Conservation (phyloP, 257 asterid species). For the Capsicum rhomboideum region DNA sequence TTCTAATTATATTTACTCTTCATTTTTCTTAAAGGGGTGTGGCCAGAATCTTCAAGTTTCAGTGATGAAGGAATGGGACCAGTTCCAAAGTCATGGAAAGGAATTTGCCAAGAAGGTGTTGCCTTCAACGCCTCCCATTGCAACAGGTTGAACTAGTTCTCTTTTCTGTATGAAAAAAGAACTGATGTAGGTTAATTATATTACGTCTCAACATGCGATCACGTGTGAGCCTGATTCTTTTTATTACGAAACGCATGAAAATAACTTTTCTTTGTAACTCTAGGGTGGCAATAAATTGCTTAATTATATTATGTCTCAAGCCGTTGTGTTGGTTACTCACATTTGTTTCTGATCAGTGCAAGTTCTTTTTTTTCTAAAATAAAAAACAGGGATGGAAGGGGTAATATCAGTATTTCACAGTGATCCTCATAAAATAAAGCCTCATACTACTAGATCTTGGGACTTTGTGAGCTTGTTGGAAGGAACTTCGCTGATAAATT, state of each 20-base stretch:
- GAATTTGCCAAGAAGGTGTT: conserved; percentile 28
- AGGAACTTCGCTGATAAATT: not conserved
- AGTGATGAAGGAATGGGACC: conserved; percentile 41
- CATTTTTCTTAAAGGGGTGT: conserved; percentile 22
- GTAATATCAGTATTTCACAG: conserved; percentile 39
- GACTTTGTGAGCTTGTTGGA: conserved; percentile 31
- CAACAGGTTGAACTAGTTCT: conserved; percentile 18
- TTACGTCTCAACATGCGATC: too few relatives aligned
- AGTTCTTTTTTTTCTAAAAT: too few relatives aligned
- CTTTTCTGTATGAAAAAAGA: not conserved
- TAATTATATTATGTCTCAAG: too few relatives aligned
- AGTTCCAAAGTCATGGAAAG: conserved; percentile 40
- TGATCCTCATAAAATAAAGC: conserved; percentile 13
- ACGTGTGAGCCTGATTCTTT: too few relatives aligned
- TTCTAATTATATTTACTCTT: too few relatives aligned
- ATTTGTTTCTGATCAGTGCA: too few relatives aligned
- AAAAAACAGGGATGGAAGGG: conserved; percentile 29
- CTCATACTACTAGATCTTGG: conserved; percentile 53
- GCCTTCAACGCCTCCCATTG: conserved; percentile 31
- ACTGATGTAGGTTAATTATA: too few relatives aligned
- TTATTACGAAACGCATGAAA: too few relatives aligned
- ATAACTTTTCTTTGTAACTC: too few relatives aligned
- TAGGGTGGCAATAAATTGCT: too few relatives aligned
- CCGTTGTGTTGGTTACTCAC: too few relatives aligned
- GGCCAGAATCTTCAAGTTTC: conserved; percentile 48